These are phyloP conservation scores for Eimeria brunetti DNA, from an alignment of 169 alveolate genomes.

Conservation along the genomic window DNA sequence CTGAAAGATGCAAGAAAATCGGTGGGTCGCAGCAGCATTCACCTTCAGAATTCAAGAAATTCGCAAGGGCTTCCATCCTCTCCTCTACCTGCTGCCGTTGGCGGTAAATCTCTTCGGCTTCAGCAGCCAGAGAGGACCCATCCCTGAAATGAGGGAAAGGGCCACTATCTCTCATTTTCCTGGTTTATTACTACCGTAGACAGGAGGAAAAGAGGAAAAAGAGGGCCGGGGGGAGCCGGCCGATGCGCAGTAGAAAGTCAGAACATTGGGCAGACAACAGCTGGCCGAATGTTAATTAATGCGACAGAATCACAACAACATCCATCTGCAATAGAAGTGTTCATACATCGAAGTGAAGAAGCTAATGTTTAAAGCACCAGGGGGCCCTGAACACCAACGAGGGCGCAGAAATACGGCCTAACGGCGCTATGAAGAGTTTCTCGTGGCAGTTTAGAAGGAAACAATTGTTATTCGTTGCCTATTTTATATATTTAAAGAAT, in stretches of 20 bases:
- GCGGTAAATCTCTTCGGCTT: slow-evolving; percentile 5
- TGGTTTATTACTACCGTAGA: neutral
- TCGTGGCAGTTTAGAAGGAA: neutral
- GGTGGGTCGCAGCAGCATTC: no score
- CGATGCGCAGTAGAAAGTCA: neutral
- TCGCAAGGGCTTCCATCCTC: slow-evolving; percentile 42
- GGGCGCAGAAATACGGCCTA: neutral
- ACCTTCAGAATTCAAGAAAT: slow-evolving; percentile 42
- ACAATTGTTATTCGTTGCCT: neutral
- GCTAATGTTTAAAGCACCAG: neutral
- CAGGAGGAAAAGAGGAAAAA: no score
- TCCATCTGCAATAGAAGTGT: neutral
- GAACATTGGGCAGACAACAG: neutral
- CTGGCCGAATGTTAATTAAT: neutral
- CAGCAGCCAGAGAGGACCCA: slow-evolving; percentile 18
- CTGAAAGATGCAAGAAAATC: no score
- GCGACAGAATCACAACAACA: neutral
- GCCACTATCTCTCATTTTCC: neutral
- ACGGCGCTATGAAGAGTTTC: neutral
- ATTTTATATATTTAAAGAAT: neutral
- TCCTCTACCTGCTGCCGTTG: slow-evolving; percentile 33
- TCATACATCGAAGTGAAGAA: neutral
- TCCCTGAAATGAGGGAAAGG: neutral
- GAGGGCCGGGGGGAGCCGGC: neutral
- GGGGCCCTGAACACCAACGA: neutral